Conservation (phyloP, 2,329 filamentous ascomycete species). For the Coniochaeta sp. region DNA sequence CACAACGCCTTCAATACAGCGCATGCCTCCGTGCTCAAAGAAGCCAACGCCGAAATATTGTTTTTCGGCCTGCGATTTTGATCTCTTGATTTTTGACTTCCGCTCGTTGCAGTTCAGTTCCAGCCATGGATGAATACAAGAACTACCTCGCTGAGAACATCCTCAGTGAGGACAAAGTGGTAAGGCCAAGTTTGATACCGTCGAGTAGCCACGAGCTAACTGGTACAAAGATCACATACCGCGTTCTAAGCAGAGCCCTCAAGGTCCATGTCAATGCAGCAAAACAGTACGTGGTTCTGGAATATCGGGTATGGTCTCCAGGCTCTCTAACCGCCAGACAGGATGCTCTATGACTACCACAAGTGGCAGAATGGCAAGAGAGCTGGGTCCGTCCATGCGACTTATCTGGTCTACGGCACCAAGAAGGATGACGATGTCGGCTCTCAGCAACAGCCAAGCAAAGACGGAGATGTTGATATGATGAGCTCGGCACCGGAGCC, state of each 20-base stretch:
- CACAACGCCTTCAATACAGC: too few species aligned
- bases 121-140: slow-evolving; percentile 53
- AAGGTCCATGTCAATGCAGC: slow-evolving; percentile 81
- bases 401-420: slow-evolving; percentile 77
- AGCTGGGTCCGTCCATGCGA: slow-evolving; percentile 73
- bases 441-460: slow-evolving; percentile 18
- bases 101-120: background rate
- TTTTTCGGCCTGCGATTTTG: too few species aligned
- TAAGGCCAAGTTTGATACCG: slow-evolving; percentile 36
- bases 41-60: too few species aligned
- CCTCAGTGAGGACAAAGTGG: slow-evolving; percentile 66
- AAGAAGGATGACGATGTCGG: slow-evolving; percentile 34
- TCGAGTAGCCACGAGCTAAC: slow-evolving; percentile 1
- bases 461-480: slow-evolving; percentile 63
- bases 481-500: slow-evolving; percentile 56
- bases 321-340: slow-evolving; percentile 25
- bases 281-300: slow-evolving; percentile 61
- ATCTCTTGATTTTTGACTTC: background rate
- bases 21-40: too few species aligned
- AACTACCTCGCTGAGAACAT: slow-evolving; percentile 70
- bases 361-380: slow-evolving; percentile 68
- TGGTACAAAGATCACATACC: slow-evolving; percentile 69
- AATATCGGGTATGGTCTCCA: background rate
- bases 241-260: slow-evolving; percentile 72
- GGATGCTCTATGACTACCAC: slow-evolving; percentile 85